Conservation (phyloP, 352 stramenopile species). For the Phytophthora rubi region DNA sequence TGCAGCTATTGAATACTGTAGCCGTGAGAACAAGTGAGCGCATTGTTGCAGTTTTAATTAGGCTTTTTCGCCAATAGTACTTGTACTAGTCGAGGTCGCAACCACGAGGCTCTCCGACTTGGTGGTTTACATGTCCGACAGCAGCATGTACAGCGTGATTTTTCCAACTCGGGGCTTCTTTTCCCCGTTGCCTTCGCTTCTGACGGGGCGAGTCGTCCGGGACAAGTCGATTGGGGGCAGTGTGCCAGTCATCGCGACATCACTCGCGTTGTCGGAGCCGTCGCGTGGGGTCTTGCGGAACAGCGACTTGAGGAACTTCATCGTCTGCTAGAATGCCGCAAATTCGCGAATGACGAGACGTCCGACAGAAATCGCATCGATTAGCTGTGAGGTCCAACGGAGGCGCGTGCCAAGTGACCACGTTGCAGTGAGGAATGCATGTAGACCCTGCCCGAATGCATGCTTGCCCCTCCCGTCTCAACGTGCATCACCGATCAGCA, state of each 20-base stretch:
- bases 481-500: not conserved
- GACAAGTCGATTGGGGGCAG: conserved; percentile 24
- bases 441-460: conserved; percentile 23
- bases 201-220: conserved; percentile 10
- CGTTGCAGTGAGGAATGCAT: conserved; percentile 22
- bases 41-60: conserved; percentile 2
- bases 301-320: conserved; percentile 31
- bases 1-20: no score
- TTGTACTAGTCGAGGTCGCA: not conserved
- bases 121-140: conserved; percentile 26
- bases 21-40: not conserved
- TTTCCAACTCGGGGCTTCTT: conserved; percentile 20
- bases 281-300: conserved; percentile 16
- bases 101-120: not conserved
- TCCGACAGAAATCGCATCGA: not conserved
- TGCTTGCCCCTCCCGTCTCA: conserved; percentile 6
- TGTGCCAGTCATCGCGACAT: not conserved
- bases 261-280: not conserved
- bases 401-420: not conserved
- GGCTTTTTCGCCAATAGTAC: not conserved
- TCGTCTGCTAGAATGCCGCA: not conserved
- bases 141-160: conserved; percentile 27
- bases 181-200: conserved; percentile 8
- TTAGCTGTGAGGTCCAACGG: not conserved
- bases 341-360: not conserved